These are phyloP conservation scores for Tagetes patula DNA, from an alignment of 129 eudicot species.

Conservation along the genomic window DNA sequence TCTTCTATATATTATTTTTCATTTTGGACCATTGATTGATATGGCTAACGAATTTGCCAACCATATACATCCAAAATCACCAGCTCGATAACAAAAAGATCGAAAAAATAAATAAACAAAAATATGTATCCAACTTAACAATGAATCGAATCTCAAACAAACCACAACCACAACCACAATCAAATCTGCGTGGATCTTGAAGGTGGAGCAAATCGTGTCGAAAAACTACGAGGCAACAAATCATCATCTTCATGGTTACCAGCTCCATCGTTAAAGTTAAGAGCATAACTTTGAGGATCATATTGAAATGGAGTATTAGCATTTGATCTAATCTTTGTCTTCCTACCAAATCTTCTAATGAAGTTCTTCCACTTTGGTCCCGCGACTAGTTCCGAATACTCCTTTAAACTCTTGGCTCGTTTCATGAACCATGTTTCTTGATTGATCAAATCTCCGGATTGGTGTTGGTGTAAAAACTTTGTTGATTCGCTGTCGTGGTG, in stretches of 20 bases:
- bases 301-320: conserved; percentile 54
- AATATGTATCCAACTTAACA: background rate
- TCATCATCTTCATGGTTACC: conserved; percentile 48
- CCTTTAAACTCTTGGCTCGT: conserved; percentile 51
- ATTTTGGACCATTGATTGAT: too few relatives aligned
- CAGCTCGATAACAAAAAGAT: too few relatives aligned
- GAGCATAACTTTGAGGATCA: conserved; percentile 66
- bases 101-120: background rate
- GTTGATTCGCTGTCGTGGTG: conserved; percentile 30
- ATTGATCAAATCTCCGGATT: conserved; percentile 26
- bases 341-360: conserved; percentile 55
- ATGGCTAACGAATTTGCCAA: too few relatives aligned
- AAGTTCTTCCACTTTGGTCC: conserved; percentile 97
- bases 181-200: conserved; percentile 14
- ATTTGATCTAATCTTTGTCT: conserved; percentile 33
- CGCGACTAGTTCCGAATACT: conserved; percentile 71
- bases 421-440: conserved; percentile 56
- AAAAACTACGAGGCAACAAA: conserved; percentile 48
- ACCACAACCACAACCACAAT: too few relatives aligned
- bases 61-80: background rate
- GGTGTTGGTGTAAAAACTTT: conserved; percentile 23
- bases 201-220: conserved; percentile 63
- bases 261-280: conserved; percentile 57
- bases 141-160: background rate
- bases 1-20: too few relatives aligned